Conservation (phyloP, 495 filamentous ascomycete genomes). For the Neurospora sp. region DNA sequence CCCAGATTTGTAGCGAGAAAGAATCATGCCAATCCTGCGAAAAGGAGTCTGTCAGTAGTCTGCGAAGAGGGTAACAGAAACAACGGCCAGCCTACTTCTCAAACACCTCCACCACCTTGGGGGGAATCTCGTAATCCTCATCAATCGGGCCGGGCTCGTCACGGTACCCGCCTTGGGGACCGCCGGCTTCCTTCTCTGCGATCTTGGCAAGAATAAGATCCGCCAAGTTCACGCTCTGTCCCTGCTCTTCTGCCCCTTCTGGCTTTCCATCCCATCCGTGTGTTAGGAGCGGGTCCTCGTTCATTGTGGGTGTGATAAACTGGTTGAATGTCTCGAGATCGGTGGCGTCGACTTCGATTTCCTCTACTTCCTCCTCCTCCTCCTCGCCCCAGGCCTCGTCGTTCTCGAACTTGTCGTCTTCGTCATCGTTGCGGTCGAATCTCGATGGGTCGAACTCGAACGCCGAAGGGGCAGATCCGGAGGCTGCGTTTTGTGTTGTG, state of each 20-base stretch:
- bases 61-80: neutral
- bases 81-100: slow-evolving; percentile 52
- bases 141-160: slow-evolving; percentile 39
- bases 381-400: slow-evolving; percentile 56
- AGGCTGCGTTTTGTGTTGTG: slow-evolving; percentile 4
- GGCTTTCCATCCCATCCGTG: slow-evolving; percentile 36
- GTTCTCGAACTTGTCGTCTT: slow-evolving; percentile 36
- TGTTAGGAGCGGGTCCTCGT: slow-evolving; percentile 42
- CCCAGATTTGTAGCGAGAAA: slow-evolving; percentile 89
- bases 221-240: slow-evolving; percentile 67
- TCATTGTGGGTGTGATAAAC: slow-evolving; percentile 56
- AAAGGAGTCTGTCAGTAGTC: neutral
- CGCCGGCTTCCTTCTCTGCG: slow-evolving; percentile 73
- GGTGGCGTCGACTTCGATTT: slow-evolving; percentile 77
- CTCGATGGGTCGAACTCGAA: slow-evolving; percentile 36
- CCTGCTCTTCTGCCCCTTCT: slow-evolving; percentile 36
- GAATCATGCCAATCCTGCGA: slow-evolving; percentile 67
- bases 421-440: slow-evolving; percentile 19
- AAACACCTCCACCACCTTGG: slow-evolving; percentile 89
- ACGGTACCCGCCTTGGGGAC: slow-evolving; percentile 23
- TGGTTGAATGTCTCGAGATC: slow-evolving; percentile 86
- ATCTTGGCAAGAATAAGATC: slow-evolving; percentile 92
- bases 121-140: slow-evolving; percentile 75
- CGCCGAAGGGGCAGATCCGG: slow-evolving; percentile 18
- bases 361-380: slow-evolving; percentile 68